Percentiles rank a stretch among this genome's conserved stretches.
These are phyloP conservation scores for Wickerhamia fluorescens DNA, from an alignment of 805 yeast species.

Conservation along the genomic window DNA sequence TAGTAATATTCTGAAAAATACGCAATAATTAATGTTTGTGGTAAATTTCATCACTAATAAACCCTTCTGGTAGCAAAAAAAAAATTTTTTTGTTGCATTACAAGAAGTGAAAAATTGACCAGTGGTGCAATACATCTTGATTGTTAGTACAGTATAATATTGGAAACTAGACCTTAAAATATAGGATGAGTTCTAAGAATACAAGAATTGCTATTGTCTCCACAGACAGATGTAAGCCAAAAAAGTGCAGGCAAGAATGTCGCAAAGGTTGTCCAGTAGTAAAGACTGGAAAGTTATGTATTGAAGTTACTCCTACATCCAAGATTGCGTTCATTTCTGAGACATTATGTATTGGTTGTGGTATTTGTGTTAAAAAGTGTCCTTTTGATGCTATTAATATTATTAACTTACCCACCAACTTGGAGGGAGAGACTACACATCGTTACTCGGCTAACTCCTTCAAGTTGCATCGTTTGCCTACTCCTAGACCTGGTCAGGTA, in stretches of 20 bases:
- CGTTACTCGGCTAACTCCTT: constrained; percentile 97
- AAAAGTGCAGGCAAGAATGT: constrained; percentile 98
- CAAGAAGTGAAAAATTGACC: too few relatives aligned
- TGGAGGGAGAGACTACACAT: constrained; percentile 89
- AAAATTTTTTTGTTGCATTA: too few relatives aligned
- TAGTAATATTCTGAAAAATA: constrained; percentile 1
- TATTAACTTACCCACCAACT: constrained; percentile 92
- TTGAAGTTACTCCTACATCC: constrained; percentile 85
- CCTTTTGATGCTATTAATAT: constrained; percentile 96
- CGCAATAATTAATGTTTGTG: not conserved
- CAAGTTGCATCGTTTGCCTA: constrained; percentile 93
- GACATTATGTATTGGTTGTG: constrained; percentile 95
- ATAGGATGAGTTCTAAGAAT: constrained; percentile 31
- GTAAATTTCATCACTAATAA: constrained; percentile 3
- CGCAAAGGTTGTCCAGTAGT: constrained; percentile 96
- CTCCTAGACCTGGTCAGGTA: constrained; percentile 99
- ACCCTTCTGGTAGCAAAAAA: too few relatives aligned
- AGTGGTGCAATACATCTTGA: too few relatives aligned
- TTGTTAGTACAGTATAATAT: too few relatives aligned
- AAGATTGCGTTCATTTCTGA: constrained; percentile 95
- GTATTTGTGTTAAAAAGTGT: constrained; percentile 98
- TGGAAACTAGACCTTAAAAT: too few relatives aligned
- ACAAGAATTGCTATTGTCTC: constrained; percentile 95
- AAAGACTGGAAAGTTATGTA: constrained; percentile 94
- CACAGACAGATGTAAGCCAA: constrained; percentile 94